phyloP scores from a whole-genome alignment of 202 grass and related monocot species.

The Carex sylvatica region DNA sequence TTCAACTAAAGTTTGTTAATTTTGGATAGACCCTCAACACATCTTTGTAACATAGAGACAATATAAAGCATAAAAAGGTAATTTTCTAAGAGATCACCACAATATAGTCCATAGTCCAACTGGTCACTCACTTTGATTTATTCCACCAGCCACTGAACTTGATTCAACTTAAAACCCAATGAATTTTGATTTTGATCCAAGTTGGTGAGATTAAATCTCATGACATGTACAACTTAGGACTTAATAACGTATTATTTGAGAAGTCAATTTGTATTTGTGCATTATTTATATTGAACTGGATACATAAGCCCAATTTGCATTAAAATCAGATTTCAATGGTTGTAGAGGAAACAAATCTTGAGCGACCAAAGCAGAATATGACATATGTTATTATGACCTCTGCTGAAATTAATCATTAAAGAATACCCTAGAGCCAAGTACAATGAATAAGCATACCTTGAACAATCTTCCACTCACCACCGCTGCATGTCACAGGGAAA shows the following conservation, averaged over 20 bases:
- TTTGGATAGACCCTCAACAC: not conserved
- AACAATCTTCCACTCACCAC: conserved; percentile 90
- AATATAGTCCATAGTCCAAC: not conserved
- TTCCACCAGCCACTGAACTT: not conserved
- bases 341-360: not conserved
- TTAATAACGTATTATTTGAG: not conserved
- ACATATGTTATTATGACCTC: not conserved
- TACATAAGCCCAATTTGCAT: not conserved
- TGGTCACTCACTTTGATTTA: not conserved
- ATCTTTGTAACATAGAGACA: not conserved
- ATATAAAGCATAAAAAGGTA: not conserved
- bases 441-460: conserved; percentile 56
- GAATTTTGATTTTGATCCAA: not conserved
- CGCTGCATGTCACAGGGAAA: conserved; percentile 80
- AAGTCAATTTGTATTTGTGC: not conserved
- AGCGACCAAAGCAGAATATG: not conserved
- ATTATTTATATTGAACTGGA: not conserved
- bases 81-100: not conserved
- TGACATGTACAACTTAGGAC: not conserved
- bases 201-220: not conserved
- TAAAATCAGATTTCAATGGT: not conserved
- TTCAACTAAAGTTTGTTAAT: not conserved
- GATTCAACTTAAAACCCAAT: no score
- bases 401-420: not conserved
- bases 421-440: not conserved